Evolutionary conservation across 1,284 basidiomycete genomes (phyloP), one percentile per base, ranked within the genome.

Genomic region (Athelia sp.): DNA sequence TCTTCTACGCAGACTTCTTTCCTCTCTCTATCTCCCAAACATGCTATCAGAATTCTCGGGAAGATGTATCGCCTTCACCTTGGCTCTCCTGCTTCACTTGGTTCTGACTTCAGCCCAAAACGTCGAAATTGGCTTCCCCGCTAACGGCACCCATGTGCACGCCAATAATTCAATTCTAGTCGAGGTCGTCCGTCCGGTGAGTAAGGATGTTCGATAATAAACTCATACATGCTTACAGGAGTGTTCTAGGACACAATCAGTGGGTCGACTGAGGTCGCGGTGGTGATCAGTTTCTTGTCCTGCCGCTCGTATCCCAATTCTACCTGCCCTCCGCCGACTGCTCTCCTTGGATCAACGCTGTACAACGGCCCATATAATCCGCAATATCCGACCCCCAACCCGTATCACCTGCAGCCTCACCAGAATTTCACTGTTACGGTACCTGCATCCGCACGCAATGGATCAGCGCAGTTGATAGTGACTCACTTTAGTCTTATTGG

Each of bases 341-440:
- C 71, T 11, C 56, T 56, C 1, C 56, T 81, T 15, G 78, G 76
- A 2, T 54, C 48, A 10, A 54, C 75, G 49, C 62, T 79, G 22
- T 80, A 79, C 60, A 61, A 60, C 15, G 78, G 79, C 4, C 49
- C 58, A 0, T 82, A 67, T 59, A 52, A 63, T 15, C 77, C 77
- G 0, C 44, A 68, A 50, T 63, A 64, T 52, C 61, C 60, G 15
- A 36, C 62, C 14, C 47, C 54, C 22, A 54, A 52, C 22, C 47
- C 57, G 14, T 31, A 43, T 2, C 23, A 47, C 46, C 67, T 68
- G 51, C 71, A 70, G 18, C 75, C 74, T 13, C 65, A 73, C 58
- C 67, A 79, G 60, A 80, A 80, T 60, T 77, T 79, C 54, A 72
- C 73, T 4, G 65, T 81, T n/a, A 61, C 58, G 3, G 59, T 81